A percentile compares a stretch with the other conserved stretches of the same genome.
Conservation (phyloP, 1,284 basidiomycete species). For the Cryptococcus deneoformans region DNA sequence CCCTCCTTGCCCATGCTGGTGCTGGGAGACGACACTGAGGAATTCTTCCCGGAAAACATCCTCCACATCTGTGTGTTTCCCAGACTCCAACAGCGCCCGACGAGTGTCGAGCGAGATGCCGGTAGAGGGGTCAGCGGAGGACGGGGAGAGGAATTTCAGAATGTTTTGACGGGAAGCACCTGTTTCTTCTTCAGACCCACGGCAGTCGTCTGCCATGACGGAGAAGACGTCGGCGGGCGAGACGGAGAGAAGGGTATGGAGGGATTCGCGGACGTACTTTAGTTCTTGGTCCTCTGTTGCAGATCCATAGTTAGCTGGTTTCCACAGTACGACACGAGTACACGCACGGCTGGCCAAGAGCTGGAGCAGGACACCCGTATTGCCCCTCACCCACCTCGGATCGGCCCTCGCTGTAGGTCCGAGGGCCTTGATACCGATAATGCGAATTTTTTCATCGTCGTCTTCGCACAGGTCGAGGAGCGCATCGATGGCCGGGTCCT, state of each 20-base stretch:
- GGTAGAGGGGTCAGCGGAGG: too few species aligned
- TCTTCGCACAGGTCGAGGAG: slow-evolving; percentile 39
- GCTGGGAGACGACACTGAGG: slow-evolving; percentile 4
- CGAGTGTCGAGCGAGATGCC: background rate
- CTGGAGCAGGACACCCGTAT: slow-evolving; percentile 36
- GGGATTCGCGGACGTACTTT: slow-evolving; percentile 20
- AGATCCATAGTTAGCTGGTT: background rate
- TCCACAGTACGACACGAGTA: background rate
- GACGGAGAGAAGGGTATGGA: slow-evolving; percentile 19
- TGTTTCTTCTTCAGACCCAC: slow-evolving; percentile 22
- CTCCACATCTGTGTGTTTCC: slow-evolving; percentile 16
- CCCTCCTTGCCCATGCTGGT: background rate
- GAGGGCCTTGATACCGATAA: slow-evolving; percentile 31
- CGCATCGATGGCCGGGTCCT: slow-evolving; percentile 34
- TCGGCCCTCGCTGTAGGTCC: slow-evolving; percentile 33
- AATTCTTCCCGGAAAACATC: slow-evolving; percentile 21
- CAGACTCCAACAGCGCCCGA: slow-evolving; percentile 15
- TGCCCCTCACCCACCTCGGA: slow-evolving; percentile 34
- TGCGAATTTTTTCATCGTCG: slow-evolving; percentile 32
- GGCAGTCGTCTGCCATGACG: slow-evolving; percentile 31
- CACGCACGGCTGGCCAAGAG: slow-evolving; percentile 33
- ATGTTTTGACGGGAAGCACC: slow-evolving; percentile 31
- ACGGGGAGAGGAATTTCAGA: slow-evolving; percentile 18
- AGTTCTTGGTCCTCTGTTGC: slow-evolving; percentile 26
- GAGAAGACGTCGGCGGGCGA: slow-evolving; percentile 24